A percentile compares a stretch with the other conserved stretches of the same genome.
These are phyloP conservation scores for Mycogone perniciosa DNA, from an alignment of 2,329 filamentous ascomycete species.

Conservation along the genomic window DNA sequence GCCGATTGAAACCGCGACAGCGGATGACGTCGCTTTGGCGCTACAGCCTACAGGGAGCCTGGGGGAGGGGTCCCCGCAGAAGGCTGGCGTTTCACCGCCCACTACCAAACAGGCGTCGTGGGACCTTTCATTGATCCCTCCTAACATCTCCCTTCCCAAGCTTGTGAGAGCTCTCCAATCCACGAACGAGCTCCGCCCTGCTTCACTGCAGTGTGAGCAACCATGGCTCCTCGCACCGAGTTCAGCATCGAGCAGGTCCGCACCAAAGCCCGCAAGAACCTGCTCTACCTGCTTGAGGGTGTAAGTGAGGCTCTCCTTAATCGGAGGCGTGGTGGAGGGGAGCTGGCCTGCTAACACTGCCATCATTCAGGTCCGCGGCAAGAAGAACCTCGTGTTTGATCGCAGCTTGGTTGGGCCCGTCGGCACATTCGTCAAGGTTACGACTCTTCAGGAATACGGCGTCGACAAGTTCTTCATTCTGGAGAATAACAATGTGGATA, in stretches of 20 bases:
- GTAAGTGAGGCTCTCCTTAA: conserved; percentile 57
- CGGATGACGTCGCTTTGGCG: neutral
- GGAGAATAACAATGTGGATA: conserved; percentile 92
- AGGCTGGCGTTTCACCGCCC: conserved; percentile 10
- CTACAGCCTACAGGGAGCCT: too few species aligned
- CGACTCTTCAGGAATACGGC: conserved; percentile 91
- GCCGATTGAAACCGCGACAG: too few species aligned
- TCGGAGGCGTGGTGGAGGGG: neutral
- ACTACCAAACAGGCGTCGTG: neutral
- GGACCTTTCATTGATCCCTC: neutral
- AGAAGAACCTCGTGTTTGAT: conserved; percentile 96
- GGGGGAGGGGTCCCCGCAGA: neutral
- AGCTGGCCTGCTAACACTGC: conserved; percentile 17
- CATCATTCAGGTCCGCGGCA: conserved; percentile 74
- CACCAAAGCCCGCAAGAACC: conserved; percentile 78
- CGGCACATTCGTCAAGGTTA: conserved; percentile 89
- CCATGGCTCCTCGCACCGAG: conserved; percentile 62
- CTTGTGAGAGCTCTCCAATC: conserved; percentile 1
- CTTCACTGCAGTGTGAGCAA: conserved; percentile 36
- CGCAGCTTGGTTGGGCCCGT: conserved; percentile 83
- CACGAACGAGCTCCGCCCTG: neutral
- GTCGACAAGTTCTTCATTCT: conserved; percentile 97
- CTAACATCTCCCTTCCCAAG: neutral
- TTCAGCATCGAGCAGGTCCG: conserved; percentile 72
- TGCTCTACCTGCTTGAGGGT: conserved; percentile 86